Evolutionary conservation across 108 stramenopile genomes (phyloP).

Genomic region (Schizochytrium sp.): DNA sequence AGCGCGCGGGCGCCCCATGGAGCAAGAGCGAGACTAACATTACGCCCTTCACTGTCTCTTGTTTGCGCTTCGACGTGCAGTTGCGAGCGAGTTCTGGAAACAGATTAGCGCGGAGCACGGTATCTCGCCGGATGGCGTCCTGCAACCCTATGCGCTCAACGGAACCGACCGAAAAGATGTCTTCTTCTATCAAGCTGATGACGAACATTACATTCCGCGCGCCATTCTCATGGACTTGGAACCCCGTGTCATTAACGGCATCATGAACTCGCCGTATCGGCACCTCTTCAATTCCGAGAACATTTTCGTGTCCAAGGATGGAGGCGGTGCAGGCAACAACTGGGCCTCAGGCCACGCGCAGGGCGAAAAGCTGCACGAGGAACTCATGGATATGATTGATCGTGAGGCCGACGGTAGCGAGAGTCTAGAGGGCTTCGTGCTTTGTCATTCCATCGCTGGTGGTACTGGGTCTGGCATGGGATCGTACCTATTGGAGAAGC

Average conservation of each 20-base stretch:
- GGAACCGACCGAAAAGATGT: constrained; percentile 95
- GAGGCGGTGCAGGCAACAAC: constrained; percentile 98
- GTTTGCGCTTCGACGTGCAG: neutral
- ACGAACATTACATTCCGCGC: constrained; percentile 81
- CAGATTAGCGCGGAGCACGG: constrained; percentile 97
- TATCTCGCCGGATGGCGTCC: constrained; percentile 83
- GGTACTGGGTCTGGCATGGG: constrained; percentile 96
- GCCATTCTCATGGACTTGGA: constrained; percentile 91
- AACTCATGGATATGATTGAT: constrained; percentile 97
- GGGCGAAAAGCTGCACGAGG: constrained; percentile 78
- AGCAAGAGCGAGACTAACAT: neutral
- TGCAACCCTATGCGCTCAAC: constrained; percentile 54
- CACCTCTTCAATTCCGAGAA: constrained; percentile 94
- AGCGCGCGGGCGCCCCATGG: no score
- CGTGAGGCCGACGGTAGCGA: constrained; percentile 91
- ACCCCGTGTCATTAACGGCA: constrained; percentile 88
- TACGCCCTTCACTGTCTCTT: neutral
- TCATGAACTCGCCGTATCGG: constrained; percentile 52
- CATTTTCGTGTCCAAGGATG: constrained; percentile 81
- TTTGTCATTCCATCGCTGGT: constrained; percentile 93
- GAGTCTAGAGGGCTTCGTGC: constrained; percentile 92
- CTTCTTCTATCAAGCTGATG: constrained; percentile 93
- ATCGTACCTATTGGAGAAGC: constrained; percentile 80
- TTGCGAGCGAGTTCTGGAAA: constrained; percentile 98
- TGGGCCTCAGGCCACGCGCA: constrained; percentile 88